Evolutionary conservation across 768 basidiomycete genomes (phyloP).

Genomic region (Lentinula sp.): DNA sequence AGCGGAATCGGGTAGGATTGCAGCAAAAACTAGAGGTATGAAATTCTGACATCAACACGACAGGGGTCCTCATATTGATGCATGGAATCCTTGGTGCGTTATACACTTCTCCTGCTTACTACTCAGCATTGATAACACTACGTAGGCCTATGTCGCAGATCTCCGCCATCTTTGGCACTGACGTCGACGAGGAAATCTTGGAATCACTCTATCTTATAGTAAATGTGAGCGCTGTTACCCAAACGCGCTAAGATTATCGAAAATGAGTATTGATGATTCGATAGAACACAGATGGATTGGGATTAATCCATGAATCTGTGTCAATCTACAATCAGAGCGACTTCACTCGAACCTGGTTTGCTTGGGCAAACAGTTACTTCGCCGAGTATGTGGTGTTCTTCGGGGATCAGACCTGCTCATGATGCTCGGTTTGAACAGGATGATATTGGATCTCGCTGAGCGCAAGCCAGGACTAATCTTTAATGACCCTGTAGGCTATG

Average conservation of each 20-base stretch:
- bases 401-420: neutral
- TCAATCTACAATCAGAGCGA: conserved; percentile 49
- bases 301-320: conserved; percentile 74
- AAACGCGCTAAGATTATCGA: neutral
- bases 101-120: neutral
- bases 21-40: neutral
- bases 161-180: conserved; percentile 66
- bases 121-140: neutral
- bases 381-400: conserved; percentile 36
- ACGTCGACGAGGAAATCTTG: conserved; percentile 65
- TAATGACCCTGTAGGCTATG: conserved; percentile 46
- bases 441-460: conserved; percentile 70
- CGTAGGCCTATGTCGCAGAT: conserved; percentile 77
- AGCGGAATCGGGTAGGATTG: conserved; percentile 58
- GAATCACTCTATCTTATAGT: conserved; percentile 56
- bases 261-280: neutral
- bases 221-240: conserved; percentile 43
- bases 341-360: conserved; percentile 75
- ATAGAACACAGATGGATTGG: conserved; percentile 68
- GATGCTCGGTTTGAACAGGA: conserved; percentile 17
- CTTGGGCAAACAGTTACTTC: conserved; percentile 82
- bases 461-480: conserved; percentile 69
- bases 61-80: conserved; percentile 3
- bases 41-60: neutral
- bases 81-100: conserved; percentile 60